Percentiles rank a stretch among this genome's conserved stretches.
Conservation (phyloP, 805 yeast species). For the Zygosaccharomyces gambellarensis region DNA sequence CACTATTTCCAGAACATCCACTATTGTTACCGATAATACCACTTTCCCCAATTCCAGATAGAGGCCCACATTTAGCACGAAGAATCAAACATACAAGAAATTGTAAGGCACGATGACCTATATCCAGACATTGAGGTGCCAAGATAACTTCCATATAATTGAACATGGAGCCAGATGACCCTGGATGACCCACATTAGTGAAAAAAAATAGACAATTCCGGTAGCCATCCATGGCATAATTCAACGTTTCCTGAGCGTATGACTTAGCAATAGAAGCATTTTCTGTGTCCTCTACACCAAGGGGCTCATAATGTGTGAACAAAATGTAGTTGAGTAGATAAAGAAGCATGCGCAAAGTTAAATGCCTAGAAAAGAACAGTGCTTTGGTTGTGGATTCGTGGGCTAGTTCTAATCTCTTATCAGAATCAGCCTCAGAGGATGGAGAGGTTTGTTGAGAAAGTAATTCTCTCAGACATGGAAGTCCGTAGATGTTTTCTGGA, state of each 20-base stretch:
- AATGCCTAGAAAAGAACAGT: constrained; percentile 37
- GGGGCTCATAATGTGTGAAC: constrained; percentile 42
- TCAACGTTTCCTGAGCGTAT: constrained; percentile 41
- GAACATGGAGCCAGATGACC: constrained; percentile 37
- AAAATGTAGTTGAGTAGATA: constrained; percentile 48
- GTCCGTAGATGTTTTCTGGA: constrained; percentile 31
- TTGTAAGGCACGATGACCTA: constrained; percentile 54
- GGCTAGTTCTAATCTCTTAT: constrained; percentile 36
- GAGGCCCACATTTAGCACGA: constrained; percentile 44
- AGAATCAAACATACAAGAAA: constrained; percentile 53
- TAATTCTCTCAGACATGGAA: constrained; percentile 32
- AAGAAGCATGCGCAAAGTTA: constrained; percentile 43
- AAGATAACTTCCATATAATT: constrained; percentile 42
- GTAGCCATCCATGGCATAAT: constrained; percentile 42
- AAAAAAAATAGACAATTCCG: constrained; percentile 41
- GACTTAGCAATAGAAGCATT: constrained; percentile 34
- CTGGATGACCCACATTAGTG: constrained; percentile 32
- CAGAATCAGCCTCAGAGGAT: constrained; percentile 17
- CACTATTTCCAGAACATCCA: constrained; percentile 25
- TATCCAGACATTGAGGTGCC: constrained; percentile 46
- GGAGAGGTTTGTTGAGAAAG: constrained; percentile 17
- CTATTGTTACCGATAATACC: constrained; percentile 20
- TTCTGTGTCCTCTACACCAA: constrained; percentile 36
- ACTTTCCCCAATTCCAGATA: constrained; percentile 33
- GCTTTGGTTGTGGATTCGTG: constrained; percentile 41